Evolutionary conservation across 257 asterid genomes (phyloP).

Genomic region (Solanum virginianum): DNA sequence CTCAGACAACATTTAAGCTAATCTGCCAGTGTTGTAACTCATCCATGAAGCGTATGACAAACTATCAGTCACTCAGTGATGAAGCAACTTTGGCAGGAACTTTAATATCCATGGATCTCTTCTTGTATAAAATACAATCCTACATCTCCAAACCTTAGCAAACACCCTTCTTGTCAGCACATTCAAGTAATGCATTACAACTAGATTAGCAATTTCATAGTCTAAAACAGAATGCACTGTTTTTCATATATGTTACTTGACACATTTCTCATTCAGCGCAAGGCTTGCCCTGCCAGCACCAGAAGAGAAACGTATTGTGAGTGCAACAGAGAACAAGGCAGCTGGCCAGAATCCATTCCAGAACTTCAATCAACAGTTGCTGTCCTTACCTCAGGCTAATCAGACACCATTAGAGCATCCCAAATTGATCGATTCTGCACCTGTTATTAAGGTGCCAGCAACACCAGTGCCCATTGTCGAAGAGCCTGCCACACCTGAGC

Average conservation of each 20-base stretch:
- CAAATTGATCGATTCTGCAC: conserved; percentile 26
- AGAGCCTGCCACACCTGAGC: conserved; percentile 71
- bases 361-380: conserved; percentile 32
- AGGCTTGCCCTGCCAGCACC: conserved; percentile 95
- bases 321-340: conserved; percentile 30
- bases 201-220: not conserved
- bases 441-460: conserved; percentile 3
- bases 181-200: not conserved
- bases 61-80: not conserved
- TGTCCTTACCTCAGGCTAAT: conserved; percentile 41
- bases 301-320: conserved; percentile 47
- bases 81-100: not conserved
- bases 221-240: not conserved
- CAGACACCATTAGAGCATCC: conserved; percentile 11
- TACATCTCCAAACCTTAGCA: not conserved
- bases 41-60: not conserved
- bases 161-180: not conserved
- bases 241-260: not conserved
- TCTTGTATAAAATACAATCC: not conserved
- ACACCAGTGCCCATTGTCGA: conserved; percentile 49
- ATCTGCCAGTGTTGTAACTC: not conserved
- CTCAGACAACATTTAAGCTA: not conserved
- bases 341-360: conserved; percentile 28
- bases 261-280: conserved; percentile 42
- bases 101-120: not conserved